phyloP scores from a whole-genome alignment of 257 asterid genomes.

The Rhazya stricta region DNA sequence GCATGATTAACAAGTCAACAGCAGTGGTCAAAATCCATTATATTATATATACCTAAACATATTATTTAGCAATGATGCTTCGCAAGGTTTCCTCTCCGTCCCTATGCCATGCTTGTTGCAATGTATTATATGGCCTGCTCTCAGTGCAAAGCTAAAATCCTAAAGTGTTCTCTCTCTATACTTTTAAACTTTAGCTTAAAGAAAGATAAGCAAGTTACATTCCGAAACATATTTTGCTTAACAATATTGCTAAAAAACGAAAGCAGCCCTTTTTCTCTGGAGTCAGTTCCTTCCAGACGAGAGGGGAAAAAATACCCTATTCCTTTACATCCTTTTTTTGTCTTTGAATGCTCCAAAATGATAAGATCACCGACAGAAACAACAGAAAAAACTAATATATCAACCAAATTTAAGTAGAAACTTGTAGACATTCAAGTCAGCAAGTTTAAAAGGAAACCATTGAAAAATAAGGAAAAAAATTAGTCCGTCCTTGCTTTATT shows the following conservation, averaged over 20 bases:
- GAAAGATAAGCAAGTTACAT: neutral
- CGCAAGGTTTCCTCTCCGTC: neutral
- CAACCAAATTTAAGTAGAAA: neutral
- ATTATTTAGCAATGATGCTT: neutral
- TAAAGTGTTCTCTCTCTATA: neutral
- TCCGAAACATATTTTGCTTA: neutral
- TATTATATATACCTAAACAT: neutral
- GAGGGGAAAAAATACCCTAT: neutral
- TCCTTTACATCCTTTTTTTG: neutral
- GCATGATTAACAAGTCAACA: neutral
- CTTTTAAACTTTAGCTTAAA: neutral
- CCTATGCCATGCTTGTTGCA: neutral
- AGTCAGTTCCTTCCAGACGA: neutral
- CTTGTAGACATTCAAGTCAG: too few relatives aligned
- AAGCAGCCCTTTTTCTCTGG: neutral
- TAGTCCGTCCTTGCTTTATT: neutral
- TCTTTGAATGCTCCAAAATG: neutral
- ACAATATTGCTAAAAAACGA: neutral
- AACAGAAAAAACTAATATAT: neutral
- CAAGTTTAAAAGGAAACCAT: neutral
- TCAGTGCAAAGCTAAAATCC: neutral
- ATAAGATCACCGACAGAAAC: neutral
- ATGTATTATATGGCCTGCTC: neutral
- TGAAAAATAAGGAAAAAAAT: too few relatives aligned
- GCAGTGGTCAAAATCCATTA: neutral